A percentile compares a stretch with the other conserved stretches of the same genome.
Evolutionary conservation across 2,329 filamentous ascomycete species (phyloP).

Genomic region (Penicillium sp.): DNA sequence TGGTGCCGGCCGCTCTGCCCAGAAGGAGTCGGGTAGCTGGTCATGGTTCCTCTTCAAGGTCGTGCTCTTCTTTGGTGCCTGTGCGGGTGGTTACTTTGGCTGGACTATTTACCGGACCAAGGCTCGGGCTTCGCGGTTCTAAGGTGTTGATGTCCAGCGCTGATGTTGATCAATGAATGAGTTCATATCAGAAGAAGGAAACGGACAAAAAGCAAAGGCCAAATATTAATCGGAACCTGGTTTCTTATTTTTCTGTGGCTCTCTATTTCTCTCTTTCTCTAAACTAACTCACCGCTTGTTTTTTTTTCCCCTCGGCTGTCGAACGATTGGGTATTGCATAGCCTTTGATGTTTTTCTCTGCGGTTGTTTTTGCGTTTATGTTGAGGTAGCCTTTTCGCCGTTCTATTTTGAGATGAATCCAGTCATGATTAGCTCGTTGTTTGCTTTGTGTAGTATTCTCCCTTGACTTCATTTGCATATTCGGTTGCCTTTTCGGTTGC

Average conservation of each 20-base stretch:
- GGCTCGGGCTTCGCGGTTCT: conserved; percentile 53
- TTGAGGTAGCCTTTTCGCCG: conserved; percentile 13
- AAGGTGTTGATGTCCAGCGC: conserved; percentile 9
- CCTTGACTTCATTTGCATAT: too few species aligned
- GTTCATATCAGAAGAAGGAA: not conserved
- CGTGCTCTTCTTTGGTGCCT: conserved; percentile 70
- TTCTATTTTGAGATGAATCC: conserved; percentile 28
- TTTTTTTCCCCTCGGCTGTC: conserved; percentile 8
- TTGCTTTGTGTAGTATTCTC: not conserved
- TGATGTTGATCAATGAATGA: not conserved
- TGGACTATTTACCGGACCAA: conserved; percentile 77
- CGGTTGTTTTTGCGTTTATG: conserved; percentile 17
- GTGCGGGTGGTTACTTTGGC: conserved; percentile 79
- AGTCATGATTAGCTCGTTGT: conserved; percentile 23
- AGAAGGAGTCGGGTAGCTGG: conserved; percentile 57
- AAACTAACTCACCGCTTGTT: not conserved
- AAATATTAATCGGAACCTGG: too few species aligned
- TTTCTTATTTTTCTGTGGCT: not conserved
- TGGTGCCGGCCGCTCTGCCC: conserved; percentile 24
- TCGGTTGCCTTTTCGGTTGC: too few species aligned
- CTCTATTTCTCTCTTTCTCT: not conserved
- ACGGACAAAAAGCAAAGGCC: not conserved
- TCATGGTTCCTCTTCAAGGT: conserved; percentile 79
- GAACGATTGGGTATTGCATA: conserved; percentile 30
- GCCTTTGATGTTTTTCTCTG: conserved; percentile 20